phyloP scores from a whole-genome alignment of 352 stramenopile species.

The Phytophthora cryptogea region DNA sequence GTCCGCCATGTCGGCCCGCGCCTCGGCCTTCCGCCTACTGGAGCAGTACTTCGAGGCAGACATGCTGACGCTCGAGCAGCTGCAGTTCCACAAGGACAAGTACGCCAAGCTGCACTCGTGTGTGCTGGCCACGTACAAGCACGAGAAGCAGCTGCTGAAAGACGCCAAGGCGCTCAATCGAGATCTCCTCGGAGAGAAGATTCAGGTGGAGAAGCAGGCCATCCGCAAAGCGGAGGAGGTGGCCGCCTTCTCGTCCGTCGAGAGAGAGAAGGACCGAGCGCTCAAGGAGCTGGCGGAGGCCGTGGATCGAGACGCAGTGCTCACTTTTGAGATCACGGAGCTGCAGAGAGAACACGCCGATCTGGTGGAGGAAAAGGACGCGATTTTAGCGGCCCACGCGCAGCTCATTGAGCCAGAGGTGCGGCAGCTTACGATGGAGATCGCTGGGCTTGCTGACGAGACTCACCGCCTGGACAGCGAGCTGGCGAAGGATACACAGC shows the following conservation, averaged over 20 bases:
- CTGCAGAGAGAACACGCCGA: constrained; percentile 84
- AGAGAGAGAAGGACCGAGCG: constrained; percentile 82
- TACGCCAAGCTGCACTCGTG: constrained; percentile 72
- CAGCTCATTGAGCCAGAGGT: constrained; percentile 88
- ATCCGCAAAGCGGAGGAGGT: constrained; percentile 86
- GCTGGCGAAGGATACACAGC: constrained; percentile 68
- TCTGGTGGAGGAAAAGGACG: constrained; percentile 70
- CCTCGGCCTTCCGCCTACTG: constrained; percentile 74
- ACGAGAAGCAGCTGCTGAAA: constrained; percentile 81
- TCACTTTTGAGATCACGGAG: constrained; percentile 90
- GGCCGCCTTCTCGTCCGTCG: constrained; percentile 66
- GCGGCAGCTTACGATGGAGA: constrained; percentile 69
- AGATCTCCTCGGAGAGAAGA: constrained; percentile 86
- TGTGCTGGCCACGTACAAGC: constrained; percentile 79
- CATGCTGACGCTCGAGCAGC: constrained; percentile 78
- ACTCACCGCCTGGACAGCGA: constrained; percentile 70
- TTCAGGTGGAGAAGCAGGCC: constrained; percentile 85
- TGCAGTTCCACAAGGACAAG: constrained; percentile 84
- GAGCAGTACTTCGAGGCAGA: constrained; percentile 88
- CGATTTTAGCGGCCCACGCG: constrained; percentile 75
- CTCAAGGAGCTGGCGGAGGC: constrained; percentile 79
- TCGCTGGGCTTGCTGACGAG: constrained; percentile 67
- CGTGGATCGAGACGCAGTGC: constrained; percentile 77
- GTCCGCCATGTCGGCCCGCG: constrained; percentile 55
- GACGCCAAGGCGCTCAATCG: constrained; percentile 85